Conservation (phyloP, 805 yeast species). For the Cyberlindnera subsufficiens region DNA sequence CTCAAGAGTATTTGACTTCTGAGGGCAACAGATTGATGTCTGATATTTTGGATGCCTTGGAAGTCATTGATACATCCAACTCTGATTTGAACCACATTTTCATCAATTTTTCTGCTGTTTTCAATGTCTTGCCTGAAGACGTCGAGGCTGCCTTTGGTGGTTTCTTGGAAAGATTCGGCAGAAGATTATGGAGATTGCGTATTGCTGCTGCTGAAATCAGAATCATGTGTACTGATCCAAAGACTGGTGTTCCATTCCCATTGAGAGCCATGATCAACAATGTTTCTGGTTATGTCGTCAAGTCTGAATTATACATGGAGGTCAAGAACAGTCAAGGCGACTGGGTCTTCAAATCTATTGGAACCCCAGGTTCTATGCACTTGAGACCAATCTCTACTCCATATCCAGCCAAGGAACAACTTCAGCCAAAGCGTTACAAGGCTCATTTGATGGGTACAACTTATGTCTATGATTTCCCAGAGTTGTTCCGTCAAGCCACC, state of each 20-base stretch:
- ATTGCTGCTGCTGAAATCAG: slow-evolving; percentile 97
- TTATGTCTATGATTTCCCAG: slow-evolving; percentile 98
- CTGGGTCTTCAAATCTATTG: slow-evolving; percentile 95
- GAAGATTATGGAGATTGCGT: slow-evolving; percentile 93
- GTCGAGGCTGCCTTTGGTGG: slow-evolving; percentile 98
- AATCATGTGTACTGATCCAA: slow-evolving; percentile 88
- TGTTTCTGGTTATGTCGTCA: slow-evolving; percentile 95
- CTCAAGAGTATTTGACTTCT: slow-evolving; percentile 89
- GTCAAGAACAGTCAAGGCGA: slow-evolving; percentile 88
- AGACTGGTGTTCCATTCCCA: slow-evolving; percentile 87
- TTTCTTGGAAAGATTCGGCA: slow-evolving; percentile 94
- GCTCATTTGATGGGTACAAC: slow-evolving; percentile 99
- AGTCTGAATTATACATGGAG: slow-evolving; percentile 91
- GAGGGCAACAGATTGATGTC: slow-evolving; percentile 96
- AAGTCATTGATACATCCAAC: slow-evolving; percentile 88
- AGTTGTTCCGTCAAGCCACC: slow-evolving; percentile 90
- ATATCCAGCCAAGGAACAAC: slow-evolving; percentile 95
- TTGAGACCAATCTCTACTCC: slow-evolving; percentile 93
- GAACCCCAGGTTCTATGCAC: slow-evolving; percentile 96
- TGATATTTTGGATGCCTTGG: slow-evolving; percentile 91
- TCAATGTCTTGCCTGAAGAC: slow-evolving; percentile 90
- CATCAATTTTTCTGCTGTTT: slow-evolving; percentile 93
- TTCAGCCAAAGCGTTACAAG: slow-evolving; percentile 97
- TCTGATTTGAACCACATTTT: slow-evolving; percentile 96
- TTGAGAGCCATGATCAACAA: slow-evolving; percentile 94